Evolutionary conservation across 2,329 filamentous ascomycete genomes (phyloP).

Genomic region (Fusarium nelsonii): DNA sequence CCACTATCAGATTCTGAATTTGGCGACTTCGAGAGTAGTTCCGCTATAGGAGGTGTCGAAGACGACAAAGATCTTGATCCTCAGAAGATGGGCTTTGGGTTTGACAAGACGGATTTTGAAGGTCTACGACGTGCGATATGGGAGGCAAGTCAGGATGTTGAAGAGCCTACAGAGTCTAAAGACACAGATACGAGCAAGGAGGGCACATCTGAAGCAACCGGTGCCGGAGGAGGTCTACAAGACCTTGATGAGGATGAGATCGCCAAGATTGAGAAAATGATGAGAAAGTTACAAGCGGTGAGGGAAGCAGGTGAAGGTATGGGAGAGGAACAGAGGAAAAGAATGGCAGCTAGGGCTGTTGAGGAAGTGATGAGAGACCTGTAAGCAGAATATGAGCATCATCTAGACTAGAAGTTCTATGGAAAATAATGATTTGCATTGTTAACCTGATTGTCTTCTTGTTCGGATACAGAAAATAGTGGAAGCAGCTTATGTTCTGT

Average conservation of each 20-base stretch:
- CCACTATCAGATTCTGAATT: slow-evolving; percentile 49
- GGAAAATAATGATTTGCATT: neutral
- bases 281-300: slow-evolving; percentile 72
- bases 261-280: slow-evolving; percentile 71
- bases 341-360: slow-evolving; percentile 71
- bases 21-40: slow-evolving; percentile 52
- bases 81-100: slow-evolving; percentile 64
- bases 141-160: slow-evolving; percentile 51
- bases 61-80: slow-evolving; percentile 57
- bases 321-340: slow-evolving; percentile 70
- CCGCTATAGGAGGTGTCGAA: slow-evolving; percentile 50
- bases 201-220: slow-evolving; percentile 11
- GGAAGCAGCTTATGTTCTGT: too few species aligned
- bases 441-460: neutral
- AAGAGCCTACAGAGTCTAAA: slow-evolving; percentile 21
- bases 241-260: slow-evolving; percentile 66
- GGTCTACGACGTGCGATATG: slow-evolving; percentile 66
- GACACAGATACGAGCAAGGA: slow-evolving; percentile 28
- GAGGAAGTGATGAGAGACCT: slow-evolving; percentile 74
- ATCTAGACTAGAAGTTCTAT: neutral
- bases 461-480: neutral
- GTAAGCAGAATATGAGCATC: slow-evolving; percentile 40
- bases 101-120: slow-evolving; percentile 65
- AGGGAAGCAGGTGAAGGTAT: slow-evolving; percentile 70
- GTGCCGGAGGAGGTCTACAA: slow-evolving; percentile 56